Conservation (phyloP, 805 yeast genomes). For the Debaryomyces prosopidis region DNA sequence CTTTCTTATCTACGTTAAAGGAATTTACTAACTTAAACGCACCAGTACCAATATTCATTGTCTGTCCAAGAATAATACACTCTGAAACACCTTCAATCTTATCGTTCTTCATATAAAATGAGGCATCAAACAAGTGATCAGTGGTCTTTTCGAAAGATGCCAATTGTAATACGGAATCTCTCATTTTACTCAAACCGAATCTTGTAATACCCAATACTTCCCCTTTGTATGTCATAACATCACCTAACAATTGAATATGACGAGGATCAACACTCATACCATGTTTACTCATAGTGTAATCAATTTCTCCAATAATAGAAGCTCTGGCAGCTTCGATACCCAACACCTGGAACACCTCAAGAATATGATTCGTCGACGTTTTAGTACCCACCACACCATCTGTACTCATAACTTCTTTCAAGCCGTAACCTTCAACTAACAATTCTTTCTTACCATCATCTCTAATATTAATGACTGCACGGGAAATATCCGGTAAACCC, state of each 20-base stretch:
- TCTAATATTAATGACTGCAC: conserved; percentile 94
- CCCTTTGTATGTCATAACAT: conserved; percentile 98
- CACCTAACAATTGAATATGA: conserved; percentile 95
- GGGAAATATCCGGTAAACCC: conserved; percentile 86
- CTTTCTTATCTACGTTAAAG: conserved; percentile 45
- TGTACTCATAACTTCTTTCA: conserved; percentile 94
- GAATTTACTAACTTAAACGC: conserved; percentile 81
- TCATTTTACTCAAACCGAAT: conserved; percentile 96
- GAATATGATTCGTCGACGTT: conserved; percentile 87
- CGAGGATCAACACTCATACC: conserved; percentile 99
- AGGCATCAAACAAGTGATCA: conserved; percentile 96
- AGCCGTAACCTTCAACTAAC: conserved; percentile 96
- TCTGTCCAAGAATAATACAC: conserved; percentile 95
- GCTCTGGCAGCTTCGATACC: conserved; percentile 98
- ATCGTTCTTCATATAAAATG: conserved; percentile 96
- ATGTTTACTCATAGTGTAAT: conserved; percentile 96
- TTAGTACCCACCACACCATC: conserved; percentile 92
- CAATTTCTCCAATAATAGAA: conserved; percentile 91
- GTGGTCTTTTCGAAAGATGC: conserved; percentile 98
- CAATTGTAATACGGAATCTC: conserved; percentile 94
- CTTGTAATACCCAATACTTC: conserved; percentile 97
- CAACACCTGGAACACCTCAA: conserved; percentile 84
- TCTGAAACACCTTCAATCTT: conserved; percentile 96
- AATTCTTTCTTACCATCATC: conserved; percentile 86
- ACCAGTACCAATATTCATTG: conserved; percentile 97